A percentile compares a stretch with the other conserved stretches of the same genome.
phyloP scores from a whole-genome alignment of 306 rosid genomes.

The Pachyrhizus erosus region DNA sequence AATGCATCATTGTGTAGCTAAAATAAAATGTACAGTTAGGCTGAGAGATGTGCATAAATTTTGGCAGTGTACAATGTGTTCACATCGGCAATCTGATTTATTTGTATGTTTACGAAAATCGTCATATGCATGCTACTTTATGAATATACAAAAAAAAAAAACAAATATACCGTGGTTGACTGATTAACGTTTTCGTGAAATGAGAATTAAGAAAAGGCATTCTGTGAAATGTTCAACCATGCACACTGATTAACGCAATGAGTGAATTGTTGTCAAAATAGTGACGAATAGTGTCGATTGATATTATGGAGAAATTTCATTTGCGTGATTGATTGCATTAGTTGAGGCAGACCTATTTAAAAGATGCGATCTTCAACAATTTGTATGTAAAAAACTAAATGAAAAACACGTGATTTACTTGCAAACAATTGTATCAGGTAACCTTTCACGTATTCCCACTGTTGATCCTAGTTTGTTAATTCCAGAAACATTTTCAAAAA shows the following conservation, averaged over 20 bases:
- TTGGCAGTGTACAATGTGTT: slow-evolving; percentile 26
- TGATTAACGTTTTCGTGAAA: not conserved
- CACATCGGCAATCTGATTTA: slow-evolving; percentile 26
- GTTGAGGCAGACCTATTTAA: not conserved
- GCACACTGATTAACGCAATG: not conserved
- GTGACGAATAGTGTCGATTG: not conserved
- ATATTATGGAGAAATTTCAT: not conserved
- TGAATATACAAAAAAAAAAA: not conserved
- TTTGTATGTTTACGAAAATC: not conserved
- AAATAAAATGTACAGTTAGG: slow-evolving; percentile 36
- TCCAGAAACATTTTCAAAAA: too few relatives aligned
- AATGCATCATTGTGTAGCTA: slow-evolving; percentile 8
- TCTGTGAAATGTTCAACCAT: not conserved
- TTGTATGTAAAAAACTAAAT: not conserved
- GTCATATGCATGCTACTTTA: not conserved
- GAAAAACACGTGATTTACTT: not conserved
- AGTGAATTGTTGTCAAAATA: too few relatives aligned
- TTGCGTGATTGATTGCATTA: not conserved
- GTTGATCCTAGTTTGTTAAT: too few relatives aligned
- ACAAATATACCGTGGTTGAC: not conserved
- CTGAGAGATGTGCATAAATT: slow-evolving; percentile 37
- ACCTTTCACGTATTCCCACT: too few relatives aligned
- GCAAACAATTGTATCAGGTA: too few relatives aligned
- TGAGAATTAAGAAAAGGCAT: not conserved
- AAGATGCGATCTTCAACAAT: not conserved